Evolutionary conservation across 2,329 filamentous ascomycete genomes (phyloP), one percentile per base, ranked within the genome.

Genomic region (Colletotrichum sublineola): DNA sequence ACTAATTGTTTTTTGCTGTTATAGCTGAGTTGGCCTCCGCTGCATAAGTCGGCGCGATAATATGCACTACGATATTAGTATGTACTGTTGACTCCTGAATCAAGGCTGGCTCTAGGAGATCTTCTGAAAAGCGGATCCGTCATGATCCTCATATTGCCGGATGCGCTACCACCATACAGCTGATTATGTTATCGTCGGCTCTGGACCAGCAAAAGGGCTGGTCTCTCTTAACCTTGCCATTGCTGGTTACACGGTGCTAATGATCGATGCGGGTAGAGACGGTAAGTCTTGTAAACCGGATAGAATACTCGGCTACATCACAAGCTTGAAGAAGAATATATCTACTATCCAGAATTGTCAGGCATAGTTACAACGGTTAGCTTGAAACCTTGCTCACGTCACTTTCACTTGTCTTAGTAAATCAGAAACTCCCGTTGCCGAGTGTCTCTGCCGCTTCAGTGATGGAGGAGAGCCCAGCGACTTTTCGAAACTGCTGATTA

Each of bases 151-250:
- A 64, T 29, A 61, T 69, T 15, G 52, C 31, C 24, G 48, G 33
- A 15, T 40, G 40, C 0, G 60, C 53, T 20, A 31, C 31, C n/a
- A 69, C 60, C 40, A 24, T 24, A 24, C 24, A 24, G 24, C 24
- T 24, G 88, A 90, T 74, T 91, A 90, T 78, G 82, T 90, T 15
- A 82, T 90, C 12, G 85, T 90, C 40, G 88, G 88, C 6, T 88
- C 86, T 15, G 88, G 88, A 2, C 82, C 87, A 1, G 88, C 88
- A 58, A 88, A 88, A 60, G 87, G 84, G 40, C 87, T 87, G 3
- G 77, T 90, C 2, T 87, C 88, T 5, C 84, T 86, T 46, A 84
- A 87, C 61, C 84, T 90, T 50, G 88, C 88, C 18, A 81, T 85
- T 24, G 87, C 86, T 2, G 88, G 89, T 55, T 84, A 86, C 79